These are phyloP conservation scores for Heterobasidion irregulare DNA, from an alignment of 1,284 basidiomycete genomes.

Conservation along the genomic window DNA sequence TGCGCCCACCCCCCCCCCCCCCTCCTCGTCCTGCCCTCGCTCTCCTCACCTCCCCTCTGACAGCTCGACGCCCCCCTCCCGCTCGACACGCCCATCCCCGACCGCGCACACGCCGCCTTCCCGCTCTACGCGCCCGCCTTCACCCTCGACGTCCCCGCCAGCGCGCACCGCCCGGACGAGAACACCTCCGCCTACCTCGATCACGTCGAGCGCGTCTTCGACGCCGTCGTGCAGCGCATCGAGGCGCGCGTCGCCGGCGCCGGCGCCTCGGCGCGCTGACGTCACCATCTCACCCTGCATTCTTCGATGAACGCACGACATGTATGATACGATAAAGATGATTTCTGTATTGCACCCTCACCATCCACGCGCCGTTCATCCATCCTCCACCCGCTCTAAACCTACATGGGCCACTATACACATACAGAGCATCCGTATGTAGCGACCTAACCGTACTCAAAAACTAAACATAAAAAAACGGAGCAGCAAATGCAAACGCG, in stretches of 20 bases:
- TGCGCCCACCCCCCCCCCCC: constrained; percentile 25
- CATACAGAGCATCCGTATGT: too few species aligned
- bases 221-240: constrained; percentile 1
- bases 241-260: not conserved
- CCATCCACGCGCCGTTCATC: too few species aligned
- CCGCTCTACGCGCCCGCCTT: constrained; percentile 73
- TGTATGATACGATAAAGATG: too few species aligned
- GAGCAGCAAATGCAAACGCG: too few species aligned
- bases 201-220: constrained; percentile 5
- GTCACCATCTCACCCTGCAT: too few species aligned
- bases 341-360: too few species aligned
- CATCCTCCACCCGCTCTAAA: not conserved
- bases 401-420: too few species aligned
- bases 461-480: too few species aligned
- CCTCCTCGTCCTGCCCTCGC: not conserved
- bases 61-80: constrained; percentile 47
- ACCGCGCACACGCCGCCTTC: constrained; percentile 48
- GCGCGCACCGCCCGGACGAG: constrained; percentile 62
- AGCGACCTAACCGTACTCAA: too few species aligned
- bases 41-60: not conserved
- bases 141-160: constrained; percentile 63
- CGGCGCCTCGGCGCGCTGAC: too few species aligned
- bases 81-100: constrained; percentile 58
- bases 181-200: constrained; percentile 30
- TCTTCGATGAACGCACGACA: too few species aligned